phyloP scores from a whole-genome alignment of 768 basidiomycete species.

The Tephrocybe sp. region DNA sequence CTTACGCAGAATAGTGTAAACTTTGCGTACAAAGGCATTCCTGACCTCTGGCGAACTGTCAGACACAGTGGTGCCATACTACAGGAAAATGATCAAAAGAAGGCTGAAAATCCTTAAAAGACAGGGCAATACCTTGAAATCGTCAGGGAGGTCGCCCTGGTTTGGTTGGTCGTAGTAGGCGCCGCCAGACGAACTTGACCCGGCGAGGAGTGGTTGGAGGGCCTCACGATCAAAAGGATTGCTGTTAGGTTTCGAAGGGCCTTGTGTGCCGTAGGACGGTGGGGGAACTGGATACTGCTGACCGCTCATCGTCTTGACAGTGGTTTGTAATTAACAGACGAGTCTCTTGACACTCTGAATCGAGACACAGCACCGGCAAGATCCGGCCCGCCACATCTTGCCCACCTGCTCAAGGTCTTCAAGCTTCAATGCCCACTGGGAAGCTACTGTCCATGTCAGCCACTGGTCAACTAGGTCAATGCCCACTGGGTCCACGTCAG shows the following conservation, averaged over 20 bases:
- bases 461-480: no score
- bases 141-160: slow-evolving; percentile 79
- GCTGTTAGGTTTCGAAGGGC: slow-evolving; percentile 28
- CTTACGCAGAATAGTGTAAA: slow-evolving; percentile 87
- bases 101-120: neutral
- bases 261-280: slow-evolving; percentile 54
- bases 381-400: slow-evolving; percentile 14
- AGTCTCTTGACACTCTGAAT: neutral
- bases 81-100: slow-evolving; percentile 4
- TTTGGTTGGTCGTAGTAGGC: slow-evolving; percentile 75
- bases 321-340: neutral
- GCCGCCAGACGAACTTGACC: slow-evolving; percentile 44
- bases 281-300: slow-evolving; percentile 55
- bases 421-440: no score
- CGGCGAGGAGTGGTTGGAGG: slow-evolving; percentile 57
- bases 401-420: no score
- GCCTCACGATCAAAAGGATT: slow-evolving; percentile 32
- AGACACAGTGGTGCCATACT: slow-evolving; percentile 82
- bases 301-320: slow-evolving; percentile 44
- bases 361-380: slow-evolving; percentile 10
- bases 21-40: slow-evolving; percentile 86
- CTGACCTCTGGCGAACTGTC: slow-evolving; percentile 79
- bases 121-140: slow-evolving; percentile 77
- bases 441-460: no score
- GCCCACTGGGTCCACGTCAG: slow-evolving; percentile 7